Percentiles rank a stretch among this genome's conserved stretches.
Conservation (phyloP, 2,329 filamentous ascomycete genomes). For the Fonsecaea nubica region DNA sequence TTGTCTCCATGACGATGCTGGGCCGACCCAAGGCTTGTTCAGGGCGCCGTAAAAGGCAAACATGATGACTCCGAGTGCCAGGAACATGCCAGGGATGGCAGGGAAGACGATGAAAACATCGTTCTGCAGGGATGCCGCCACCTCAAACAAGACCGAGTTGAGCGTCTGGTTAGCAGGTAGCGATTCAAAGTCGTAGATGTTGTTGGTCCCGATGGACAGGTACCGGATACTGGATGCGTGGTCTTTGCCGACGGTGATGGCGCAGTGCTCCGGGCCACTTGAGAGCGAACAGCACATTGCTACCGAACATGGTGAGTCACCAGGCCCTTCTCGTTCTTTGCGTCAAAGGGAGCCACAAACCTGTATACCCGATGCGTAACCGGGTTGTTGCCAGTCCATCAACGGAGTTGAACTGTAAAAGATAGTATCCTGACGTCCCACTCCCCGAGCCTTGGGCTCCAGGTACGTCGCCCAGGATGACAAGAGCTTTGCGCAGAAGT, state of each 20-base stretch:
- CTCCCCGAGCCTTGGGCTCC: constrained; percentile 12
- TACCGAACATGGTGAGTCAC: background rate
- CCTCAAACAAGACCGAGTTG: constrained; percentile 12
- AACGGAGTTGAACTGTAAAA: constrained; percentile 16
- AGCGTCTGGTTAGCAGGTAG: constrained; percentile 5
- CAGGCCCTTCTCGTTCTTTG: background rate
- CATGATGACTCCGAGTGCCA: constrained; percentile 18
- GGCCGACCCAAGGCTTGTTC: constrained; percentile 22
- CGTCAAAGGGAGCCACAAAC: background rate
- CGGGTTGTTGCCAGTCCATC: constrained; percentile 11
- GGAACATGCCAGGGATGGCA: constrained; percentile 19
- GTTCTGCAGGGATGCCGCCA: constrained; percentile 12
- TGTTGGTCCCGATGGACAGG: constrained; percentile 13
- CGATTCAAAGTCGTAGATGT: constrained; percentile 1
- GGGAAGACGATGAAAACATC: constrained; percentile 23
- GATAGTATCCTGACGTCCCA: constrained; percentile 15
- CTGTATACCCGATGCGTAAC: constrained; percentile 21
- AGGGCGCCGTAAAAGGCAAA: constrained; percentile 12
- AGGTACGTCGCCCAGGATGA: constrained; percentile 17
- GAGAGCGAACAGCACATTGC: constrained; percentile 24
- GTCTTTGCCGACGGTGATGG: constrained; percentile 25
- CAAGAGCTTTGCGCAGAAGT: constrained; percentile 5
- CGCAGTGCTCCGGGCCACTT: constrained; percentile 17
- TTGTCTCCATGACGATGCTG: constrained; percentile 18
- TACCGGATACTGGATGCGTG: constrained; percentile 11